Evolutionary conservation across 768 basidiomycete genomes (phyloP), one percentile per base, ranked within the genome.

Genomic region (Russula vinacea): DNA sequence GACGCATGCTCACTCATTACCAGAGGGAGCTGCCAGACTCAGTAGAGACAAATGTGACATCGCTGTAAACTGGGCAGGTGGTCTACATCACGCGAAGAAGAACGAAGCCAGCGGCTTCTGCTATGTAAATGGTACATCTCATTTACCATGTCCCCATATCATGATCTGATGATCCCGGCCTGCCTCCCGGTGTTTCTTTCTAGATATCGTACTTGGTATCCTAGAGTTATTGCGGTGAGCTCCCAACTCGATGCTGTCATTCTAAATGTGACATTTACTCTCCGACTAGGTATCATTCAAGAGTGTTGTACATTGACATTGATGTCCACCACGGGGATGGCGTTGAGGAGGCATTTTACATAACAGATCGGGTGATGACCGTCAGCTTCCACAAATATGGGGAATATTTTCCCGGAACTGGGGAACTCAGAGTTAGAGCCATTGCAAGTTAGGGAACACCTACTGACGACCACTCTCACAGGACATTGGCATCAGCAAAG

Each of bases 321-420:
- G 97, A 99, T 73, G 92, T 97, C 1, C 97, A 99, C 73, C 97
- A 99, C 66, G 97, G 97, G 17, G 97, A 99, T 74, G 97, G 97
- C 49, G 97, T 99, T 26, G 97, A 99, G 73, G 97, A 99, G 76
- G 97, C 97, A 0, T 99, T 99, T 74, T 99, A 98, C 75, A 95
- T 94, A 4, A 98, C 97, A 24, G 96, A 99, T 73, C 83, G 97
- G 50, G 97, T 99, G 62, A 98, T 98, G 97, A 98, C 96, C 0
- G 88, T 88, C 71, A 94, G 92, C 70, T 97, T 98, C 76, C 97
- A 99, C 74, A 98, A 98, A 75, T 99, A 98, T 68, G 97, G 97
- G 39, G 97, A 99, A 75, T 99, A 90, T 76, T 99, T 99, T 76
- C 97, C 97, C 32, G 97, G 97, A 47, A 99, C 97, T 7, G 97